A percentile compares a stretch with the other conserved stretches of the same genome.
Conservation (phyloP, 305 asterid species). For the Solanum aculeatissimum region DNA sequence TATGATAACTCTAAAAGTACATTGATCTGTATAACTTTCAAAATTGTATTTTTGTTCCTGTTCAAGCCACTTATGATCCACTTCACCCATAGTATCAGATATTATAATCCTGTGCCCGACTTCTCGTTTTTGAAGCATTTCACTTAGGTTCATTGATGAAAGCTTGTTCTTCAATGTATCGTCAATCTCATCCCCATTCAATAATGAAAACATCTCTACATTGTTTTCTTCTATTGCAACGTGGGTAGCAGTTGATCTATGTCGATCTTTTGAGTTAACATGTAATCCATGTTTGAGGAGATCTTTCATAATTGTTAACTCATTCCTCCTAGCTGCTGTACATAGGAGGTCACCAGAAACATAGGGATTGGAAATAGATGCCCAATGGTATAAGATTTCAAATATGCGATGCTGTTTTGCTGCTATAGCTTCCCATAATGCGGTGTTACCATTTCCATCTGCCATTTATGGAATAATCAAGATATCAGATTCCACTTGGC, state of each 20-base stretch:
- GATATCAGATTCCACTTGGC: neutral
- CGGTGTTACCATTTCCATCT: slow-evolving; percentile 74
- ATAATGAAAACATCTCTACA: slow-evolving; percentile 49
- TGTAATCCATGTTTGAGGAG: slow-evolving; percentile 60
- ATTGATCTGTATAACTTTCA: neutral
- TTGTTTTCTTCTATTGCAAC: slow-evolving; percentile 42
- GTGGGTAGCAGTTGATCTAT: slow-evolving; percentile 60
- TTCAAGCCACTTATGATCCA: slow-evolving; percentile 2
- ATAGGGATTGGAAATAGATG: slow-evolving; percentile 59
- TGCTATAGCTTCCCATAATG: slow-evolving; percentile 71
- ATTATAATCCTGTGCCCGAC: slow-evolving; percentile 47
- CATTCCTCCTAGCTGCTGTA: slow-evolving; percentile 50
- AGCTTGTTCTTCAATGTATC: slow-evolving; percentile 25
- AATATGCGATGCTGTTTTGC: slow-evolving; percentile 58
- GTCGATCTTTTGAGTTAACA: slow-evolving; percentile 54
- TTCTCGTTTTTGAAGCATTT: slow-evolving; percentile 39
- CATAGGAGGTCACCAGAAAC: slow-evolving; percentile 77
- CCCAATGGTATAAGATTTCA: slow-evolving; percentile 59
- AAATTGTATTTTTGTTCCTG: slow-evolving; percentile 2
- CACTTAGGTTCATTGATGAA: slow-evolving; percentile 21
- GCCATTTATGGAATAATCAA: slow-evolving; percentile 3
- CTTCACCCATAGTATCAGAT: slow-evolving; percentile 16
- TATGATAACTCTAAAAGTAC: slow-evolving; percentile 44
- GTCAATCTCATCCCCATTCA: slow-evolving; percentile 62
- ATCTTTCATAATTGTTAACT: slow-evolving; percentile 36